Evolutionary conservation across 75 land plant species (phyloP), one percentile per base, ranked within the genome.

Genomic region (Adiantum capillusveneris): DNA sequence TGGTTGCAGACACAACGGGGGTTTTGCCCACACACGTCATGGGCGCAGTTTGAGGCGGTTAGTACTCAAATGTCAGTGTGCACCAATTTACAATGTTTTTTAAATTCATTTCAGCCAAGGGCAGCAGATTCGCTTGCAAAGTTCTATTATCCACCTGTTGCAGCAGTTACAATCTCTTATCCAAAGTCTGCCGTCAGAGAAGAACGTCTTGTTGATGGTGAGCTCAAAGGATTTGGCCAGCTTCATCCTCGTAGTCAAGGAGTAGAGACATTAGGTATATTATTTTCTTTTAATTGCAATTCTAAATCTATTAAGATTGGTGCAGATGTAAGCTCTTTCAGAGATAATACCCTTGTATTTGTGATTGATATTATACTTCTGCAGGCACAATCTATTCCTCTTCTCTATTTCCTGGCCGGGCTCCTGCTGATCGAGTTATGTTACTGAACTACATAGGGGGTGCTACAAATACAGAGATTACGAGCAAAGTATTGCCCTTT

Each of bases 211-310:
- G 77, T 81, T 25, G 81, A 86, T 65, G 98, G 96, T 30, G 84
- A 85, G 56, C 67, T 93, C 13, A 79, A 79, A 57, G 98, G 98
- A 34, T 93, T 93, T 75, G 98, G 98, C 36, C 98, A 93, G 67
- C 88, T 93, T 66, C 98, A 93, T 66, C 98, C 98, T 26, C 96
- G 96, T n/a, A 83, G 83, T 58, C 96, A 93, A 77, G 95, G 87
- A 46, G 79, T 93, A 17, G 82, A 89, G 61, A 93, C 98, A 25
- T 66, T 93, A 73, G 98, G 98, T 77, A 43, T 16, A 53, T 13
- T 41, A 46, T 6, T 14, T 2, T 34, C 22, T 46, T 46, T 46
- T 2, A 46, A 46, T 3, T 46, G 14, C 14, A 46, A 18, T 6
- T 41, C 14, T 41, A 14, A 14, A 14, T 41, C 9, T 41, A 9